Evolutionary conservation across 106 monocot species (phyloP).

Genomic region (Vanilla planifolia): DNA sequence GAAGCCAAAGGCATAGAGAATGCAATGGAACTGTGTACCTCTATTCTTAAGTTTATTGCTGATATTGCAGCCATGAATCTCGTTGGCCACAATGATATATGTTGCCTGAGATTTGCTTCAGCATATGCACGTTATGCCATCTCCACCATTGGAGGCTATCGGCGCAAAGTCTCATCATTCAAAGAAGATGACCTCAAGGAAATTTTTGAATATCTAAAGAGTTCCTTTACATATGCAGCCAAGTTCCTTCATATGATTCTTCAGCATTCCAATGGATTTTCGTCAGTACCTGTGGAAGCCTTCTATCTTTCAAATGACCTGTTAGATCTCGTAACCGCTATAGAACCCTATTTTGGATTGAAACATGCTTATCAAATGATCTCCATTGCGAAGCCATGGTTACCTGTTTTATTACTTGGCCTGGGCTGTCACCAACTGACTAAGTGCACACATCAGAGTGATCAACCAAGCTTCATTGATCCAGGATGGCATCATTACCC

Average conservation of each 20-base stretch:
- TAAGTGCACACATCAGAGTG: conserved; percentile 7
- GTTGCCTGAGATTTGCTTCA: conserved; percentile 52
- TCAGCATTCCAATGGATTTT: conserved; percentile 24
- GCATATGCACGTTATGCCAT: conserved; percentile 27
- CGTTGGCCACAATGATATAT: conserved; percentile 20
- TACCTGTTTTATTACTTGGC: conserved; percentile 70
- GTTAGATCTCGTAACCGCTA: conserved; percentile 49
- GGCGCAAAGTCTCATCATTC: conserved; percentile 10
- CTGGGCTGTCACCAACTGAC: conserved; percentile 44
- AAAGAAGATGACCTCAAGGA: conserved; percentile 38
- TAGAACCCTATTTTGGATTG: conserved; percentile 45
- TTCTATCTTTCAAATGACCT: conserved; percentile 65
- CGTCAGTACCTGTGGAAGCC: conserved; percentile 28
- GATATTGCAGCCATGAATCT: conserved; percentile 42
- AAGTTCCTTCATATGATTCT: conserved; percentile 73
- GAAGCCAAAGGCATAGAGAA: conserved; percentile 28
- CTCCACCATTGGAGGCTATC: conserved; percentile 22
- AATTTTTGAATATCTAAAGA: conserved; percentile 24
- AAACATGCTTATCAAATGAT: conserved; percentile 34
- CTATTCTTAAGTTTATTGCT: conserved; percentile 56
- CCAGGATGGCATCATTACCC: conserved; percentile 15
- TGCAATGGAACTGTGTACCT: conserved; percentile 29
- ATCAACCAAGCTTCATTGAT: not conserved
- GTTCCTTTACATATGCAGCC: conserved; percentile 69
- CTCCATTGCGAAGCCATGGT: conserved; percentile 59